A percentile compares a stretch with the other conserved stretches of the same genome.
These are phyloP conservation scores for Brettanomyces custersianus DNA, from an alignment of 805 yeast genomes.

Conservation along the genomic window DNA sequence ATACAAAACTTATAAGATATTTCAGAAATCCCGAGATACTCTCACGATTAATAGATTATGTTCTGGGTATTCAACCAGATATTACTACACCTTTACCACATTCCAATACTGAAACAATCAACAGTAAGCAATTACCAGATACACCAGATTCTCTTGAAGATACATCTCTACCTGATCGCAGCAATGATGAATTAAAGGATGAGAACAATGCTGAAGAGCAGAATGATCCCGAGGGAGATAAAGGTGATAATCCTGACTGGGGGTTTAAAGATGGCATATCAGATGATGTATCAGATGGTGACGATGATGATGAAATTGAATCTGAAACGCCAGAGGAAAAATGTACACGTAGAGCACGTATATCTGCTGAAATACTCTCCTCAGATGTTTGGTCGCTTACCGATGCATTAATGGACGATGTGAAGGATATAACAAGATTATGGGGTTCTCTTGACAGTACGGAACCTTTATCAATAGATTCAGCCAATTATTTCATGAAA, in stretches of 20 bases:
- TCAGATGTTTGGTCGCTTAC: constrained; percentile 93
- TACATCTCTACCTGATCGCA: background rate
- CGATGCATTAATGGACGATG: constrained; percentile 76
- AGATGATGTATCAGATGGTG: constrained; percentile 16
- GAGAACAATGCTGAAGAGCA: constrained; percentile 2
- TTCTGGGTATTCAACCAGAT: constrained; percentile 33
- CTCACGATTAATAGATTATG: constrained; percentile 55
- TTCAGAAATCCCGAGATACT: constrained; percentile 72
- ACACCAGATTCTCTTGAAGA: constrained; percentile 11
- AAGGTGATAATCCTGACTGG: background rate
- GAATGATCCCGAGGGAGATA: background rate
- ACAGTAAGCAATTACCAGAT: constrained; percentile 4
- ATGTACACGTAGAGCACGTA: constrained; percentile 40
- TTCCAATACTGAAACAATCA: too few species aligned
- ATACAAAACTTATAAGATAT: constrained; percentile 67
- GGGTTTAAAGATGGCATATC: background rate
- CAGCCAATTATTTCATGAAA: constrained; percentile 85
- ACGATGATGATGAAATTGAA: constrained; percentile 21
- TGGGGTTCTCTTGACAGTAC: constrained; percentile 75
- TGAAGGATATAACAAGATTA: constrained; percentile 52
- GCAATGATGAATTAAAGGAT: constrained; percentile 4
- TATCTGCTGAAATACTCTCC: constrained; percentile 82
- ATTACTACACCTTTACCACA: constrained; percentile 2
- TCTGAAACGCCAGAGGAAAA: constrained; percentile 26
- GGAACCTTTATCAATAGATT: constrained; percentile 59